Conservation (phyloP, 805 yeast genomes). For the Nakazawaea populi region DNA sequence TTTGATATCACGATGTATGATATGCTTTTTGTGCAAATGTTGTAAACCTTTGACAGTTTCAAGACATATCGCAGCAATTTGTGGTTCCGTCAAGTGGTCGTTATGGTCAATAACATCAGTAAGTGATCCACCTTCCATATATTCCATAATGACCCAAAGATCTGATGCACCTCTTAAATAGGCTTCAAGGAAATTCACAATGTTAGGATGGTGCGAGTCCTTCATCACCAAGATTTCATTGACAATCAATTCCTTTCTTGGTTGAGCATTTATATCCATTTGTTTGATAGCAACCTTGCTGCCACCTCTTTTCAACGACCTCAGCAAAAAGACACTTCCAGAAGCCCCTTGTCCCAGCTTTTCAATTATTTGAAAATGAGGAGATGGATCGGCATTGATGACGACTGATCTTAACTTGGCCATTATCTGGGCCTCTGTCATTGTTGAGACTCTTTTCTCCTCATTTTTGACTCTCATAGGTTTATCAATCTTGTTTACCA, state of each 20-base stretch:
- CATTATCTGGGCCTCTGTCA: conserved; percentile 86
- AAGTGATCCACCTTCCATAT: conserved; percentile 97
- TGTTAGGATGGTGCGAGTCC: conserved; percentile 89
- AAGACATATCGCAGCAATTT: conserved; percentile 84
- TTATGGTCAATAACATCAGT: conserved; percentile 95
- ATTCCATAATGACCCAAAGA: conserved; percentile 99
- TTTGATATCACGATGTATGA: conserved; percentile 95
- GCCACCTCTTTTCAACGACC: conserved; percentile 47
- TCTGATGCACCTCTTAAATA: conserved; percentile 75
- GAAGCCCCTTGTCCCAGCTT: conserved; percentile 98
- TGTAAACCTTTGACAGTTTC: conserved; percentile 91
- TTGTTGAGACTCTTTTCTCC: conserved; percentile 49
- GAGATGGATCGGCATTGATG: conserved; percentile 78
- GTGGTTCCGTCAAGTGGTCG: conserved; percentile 71
- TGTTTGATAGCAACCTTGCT: conserved; percentile 91
- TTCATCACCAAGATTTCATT: conserved; percentile 97
- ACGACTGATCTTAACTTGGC: conserved; percentile 79
- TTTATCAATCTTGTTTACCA: conserved; percentile 20
- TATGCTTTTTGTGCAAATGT: conserved; percentile 85
- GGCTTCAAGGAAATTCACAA: conserved; percentile 91
- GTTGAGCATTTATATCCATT: conserved; percentile 87
- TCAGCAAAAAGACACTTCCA: conserved; percentile 90
- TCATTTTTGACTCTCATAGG: conserved; percentile 21
- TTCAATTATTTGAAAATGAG: conserved; percentile 67
- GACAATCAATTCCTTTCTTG: conserved; percentile 89